Evolutionary conservation across 352 stramenopile genomes (phyloP).

Genomic region (Phytopythium cucurbitacearum): DNA sequence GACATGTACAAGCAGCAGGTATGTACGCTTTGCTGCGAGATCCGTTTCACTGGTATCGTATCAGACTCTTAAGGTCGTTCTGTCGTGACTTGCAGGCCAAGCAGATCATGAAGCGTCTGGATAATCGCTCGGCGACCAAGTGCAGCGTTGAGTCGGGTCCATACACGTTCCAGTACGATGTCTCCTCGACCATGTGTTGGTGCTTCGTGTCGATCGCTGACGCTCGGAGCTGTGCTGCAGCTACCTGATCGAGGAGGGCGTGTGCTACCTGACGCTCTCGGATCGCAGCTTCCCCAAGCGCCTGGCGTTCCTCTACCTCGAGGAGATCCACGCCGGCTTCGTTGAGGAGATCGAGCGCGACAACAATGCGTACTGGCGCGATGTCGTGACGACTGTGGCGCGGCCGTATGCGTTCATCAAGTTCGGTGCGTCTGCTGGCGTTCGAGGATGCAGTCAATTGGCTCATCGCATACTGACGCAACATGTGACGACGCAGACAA

Average conservation of each 20-base stretch:
- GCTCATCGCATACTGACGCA: constrained; percentile 3
- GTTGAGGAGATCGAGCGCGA: constrained; percentile 93
- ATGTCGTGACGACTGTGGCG: constrained; percentile 92
- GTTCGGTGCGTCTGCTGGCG: constrained; percentile 68
- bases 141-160: constrained; percentile 92
- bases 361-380: constrained; percentile 88
- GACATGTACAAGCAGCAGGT: constrained; percentile 90
- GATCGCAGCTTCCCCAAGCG: constrained; percentile 97
- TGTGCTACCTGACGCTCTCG: constrained; percentile 97
- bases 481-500: constrained; percentile 66
- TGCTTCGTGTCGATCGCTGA: not conserved
- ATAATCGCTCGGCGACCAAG: constrained; percentile 89
- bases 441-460: not conserved
- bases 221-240: constrained; percentile 22
- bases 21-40: not conserved
- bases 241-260: constrained; percentile 96
- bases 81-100: constrained; percentile 60
- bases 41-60: no score
- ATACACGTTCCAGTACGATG: constrained; percentile 90
- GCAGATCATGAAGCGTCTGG: constrained; percentile 92
- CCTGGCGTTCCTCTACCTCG: constrained; percentile 96
- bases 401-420: constrained; percentile 99
- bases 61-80: no score
- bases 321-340: constrained; percentile 94
- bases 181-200: constrained; percentile 16